phyloP scores from a whole-genome alignment of 164 flowering plant species.

The Stephania japonica region DNA sequence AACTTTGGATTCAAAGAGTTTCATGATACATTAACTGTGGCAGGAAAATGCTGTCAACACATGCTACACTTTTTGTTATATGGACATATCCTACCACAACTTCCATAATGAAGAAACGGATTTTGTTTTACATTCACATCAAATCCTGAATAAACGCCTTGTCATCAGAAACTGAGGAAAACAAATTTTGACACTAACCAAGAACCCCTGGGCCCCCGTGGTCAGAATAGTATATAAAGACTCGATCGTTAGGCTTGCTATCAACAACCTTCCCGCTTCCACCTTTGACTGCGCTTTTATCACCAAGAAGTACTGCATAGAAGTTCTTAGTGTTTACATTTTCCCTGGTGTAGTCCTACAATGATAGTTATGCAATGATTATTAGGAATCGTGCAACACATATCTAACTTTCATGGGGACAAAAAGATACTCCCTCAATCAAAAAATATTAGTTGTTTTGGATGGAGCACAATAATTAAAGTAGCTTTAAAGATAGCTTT shows the following conservation, averaged over 20 bases:
- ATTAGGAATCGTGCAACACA: too few species aligned
- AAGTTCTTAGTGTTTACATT: slow-evolving; percentile 60
- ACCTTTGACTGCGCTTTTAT: slow-evolving; percentile 57
- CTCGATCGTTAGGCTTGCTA: slow-evolving; percentile 69
- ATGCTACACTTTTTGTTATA: not conserved
- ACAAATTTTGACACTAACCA: slow-evolving; percentile 39
- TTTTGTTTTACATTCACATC: not conserved
- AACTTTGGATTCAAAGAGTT: not conserved
- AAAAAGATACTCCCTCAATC: too few species aligned
- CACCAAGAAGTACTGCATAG: slow-evolving; percentile 78
- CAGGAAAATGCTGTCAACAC: not conserved
- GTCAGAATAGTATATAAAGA: slow-evolving; percentile 82
- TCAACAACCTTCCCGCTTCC: slow-evolving; percentile 88
- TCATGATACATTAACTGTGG: not conserved
- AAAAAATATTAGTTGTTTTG: too few species aligned
- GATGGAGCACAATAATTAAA: too few species aligned
- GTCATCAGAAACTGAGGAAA: not conserved
- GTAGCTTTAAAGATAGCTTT: too few species aligned
- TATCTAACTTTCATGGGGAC: too few species aligned
- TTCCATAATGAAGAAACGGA: not conserved
- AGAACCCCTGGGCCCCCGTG: slow-evolving; percentile 98
- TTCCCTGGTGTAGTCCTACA: slow-evolving; percentile 44
- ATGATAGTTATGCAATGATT: not conserved
- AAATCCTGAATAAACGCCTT: not conserved
- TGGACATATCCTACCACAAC: not conserved